These are phyloP conservation scores for Lophiostoma macrostomum DNA, from an alignment of 495 filamentous ascomycete genomes.

Conservation along the genomic window DNA sequence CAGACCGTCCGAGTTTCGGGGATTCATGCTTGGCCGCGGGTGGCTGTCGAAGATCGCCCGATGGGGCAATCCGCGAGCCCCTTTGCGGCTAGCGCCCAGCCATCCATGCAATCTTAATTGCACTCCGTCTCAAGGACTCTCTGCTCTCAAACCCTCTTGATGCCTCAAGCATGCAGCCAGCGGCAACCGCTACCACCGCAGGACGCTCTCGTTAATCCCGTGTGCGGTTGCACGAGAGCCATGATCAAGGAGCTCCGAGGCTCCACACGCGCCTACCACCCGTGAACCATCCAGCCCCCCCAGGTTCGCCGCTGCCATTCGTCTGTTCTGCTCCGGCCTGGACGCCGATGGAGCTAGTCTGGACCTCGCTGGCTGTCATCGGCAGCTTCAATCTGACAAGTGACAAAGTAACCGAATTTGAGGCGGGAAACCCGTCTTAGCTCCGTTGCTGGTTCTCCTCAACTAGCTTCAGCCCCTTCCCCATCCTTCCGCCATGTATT, in stretches of 20 bases:
- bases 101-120: constrained; percentile 27
- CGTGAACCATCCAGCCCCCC: constrained; percentile 10
- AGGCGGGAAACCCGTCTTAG: constrained; percentile 2
- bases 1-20: constrained; percentile 19
- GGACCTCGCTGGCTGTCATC: not conserved
- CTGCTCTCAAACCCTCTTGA: constrained; percentile 24
- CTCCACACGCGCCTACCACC: not conserved
- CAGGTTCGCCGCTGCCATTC: constrained; percentile 1
- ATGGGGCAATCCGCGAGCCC: constrained; percentile 7
- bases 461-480: not conserved
- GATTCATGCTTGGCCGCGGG: not conserved
- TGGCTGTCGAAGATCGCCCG: constrained; percentile 6
- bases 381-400: constrained; percentile 5
- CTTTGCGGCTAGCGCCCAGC: no score
- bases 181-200: constrained; percentile 20
- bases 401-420: constrained; percentile 9
- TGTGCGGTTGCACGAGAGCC: no score
- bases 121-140: constrained; percentile 20
- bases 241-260: not conserved
- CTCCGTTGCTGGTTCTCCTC: not conserved
- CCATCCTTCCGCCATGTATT: constrained; percentile 6
- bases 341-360: constrained; percentile 1
- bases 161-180: constrained; percentile 21
- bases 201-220: constrained; percentile 16
- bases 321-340: not conserved